Percentiles rank a stretch among this genome's conserved stretches.
Evolutionary conservation across 2,329 filamentous ascomycete genomes (phyloP).

Genomic region (Cercospora zeae-maydis): DNA sequence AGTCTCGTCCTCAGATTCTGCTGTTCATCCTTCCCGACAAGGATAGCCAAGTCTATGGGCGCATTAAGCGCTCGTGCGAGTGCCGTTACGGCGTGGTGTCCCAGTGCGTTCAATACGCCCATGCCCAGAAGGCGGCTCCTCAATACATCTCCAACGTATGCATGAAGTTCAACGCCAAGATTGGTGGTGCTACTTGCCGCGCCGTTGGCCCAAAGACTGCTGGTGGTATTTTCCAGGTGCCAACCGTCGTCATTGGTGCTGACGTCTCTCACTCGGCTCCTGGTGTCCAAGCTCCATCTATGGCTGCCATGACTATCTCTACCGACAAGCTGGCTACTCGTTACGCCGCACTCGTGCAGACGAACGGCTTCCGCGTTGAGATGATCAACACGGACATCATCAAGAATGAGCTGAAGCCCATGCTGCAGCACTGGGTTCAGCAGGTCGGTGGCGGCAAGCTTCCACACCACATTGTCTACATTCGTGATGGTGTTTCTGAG

Average conservation of each 20-base stretch:
- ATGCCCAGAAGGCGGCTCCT: constrained; percentile 65
- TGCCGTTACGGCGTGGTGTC: constrained; percentile 79
- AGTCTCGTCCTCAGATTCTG: constrained; percentile 66
- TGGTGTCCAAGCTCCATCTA: constrained; percentile 63
- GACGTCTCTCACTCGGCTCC: constrained; percentile 84
- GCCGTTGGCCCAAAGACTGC: constrained; percentile 41
- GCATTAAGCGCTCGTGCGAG: constrained; percentile 85
- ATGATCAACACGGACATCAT: constrained; percentile 67
- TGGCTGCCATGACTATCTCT: constrained; percentile 82
- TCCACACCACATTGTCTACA: constrained; percentile 79
- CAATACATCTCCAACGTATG: constrained; percentile 93
- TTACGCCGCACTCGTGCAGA: constrained; percentile 75
- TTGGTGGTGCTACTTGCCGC: constrained; percentile 73
- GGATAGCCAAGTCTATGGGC: constrained; percentile 69
- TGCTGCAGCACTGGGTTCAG: constrained; percentile 59
- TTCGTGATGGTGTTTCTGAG: constrained; percentile 88
- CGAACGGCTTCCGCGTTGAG: constrained; percentile 78
- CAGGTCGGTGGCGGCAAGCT: constrained; percentile 51
- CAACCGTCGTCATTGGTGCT: constrained; percentile 82
- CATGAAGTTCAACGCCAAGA: constrained; percentile 96
- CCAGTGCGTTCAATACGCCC: constrained; percentile 70
- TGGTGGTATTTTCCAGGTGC: constrained; percentile 39
- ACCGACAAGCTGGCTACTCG: constrained; percentile 67
- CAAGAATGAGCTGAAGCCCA: constrained; percentile 61
- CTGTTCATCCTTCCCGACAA: constrained; percentile 73